Evolutionary conservation across 345 rosid genomes (phyloP).

Genomic region (Moricandia moricandioides): DNA sequence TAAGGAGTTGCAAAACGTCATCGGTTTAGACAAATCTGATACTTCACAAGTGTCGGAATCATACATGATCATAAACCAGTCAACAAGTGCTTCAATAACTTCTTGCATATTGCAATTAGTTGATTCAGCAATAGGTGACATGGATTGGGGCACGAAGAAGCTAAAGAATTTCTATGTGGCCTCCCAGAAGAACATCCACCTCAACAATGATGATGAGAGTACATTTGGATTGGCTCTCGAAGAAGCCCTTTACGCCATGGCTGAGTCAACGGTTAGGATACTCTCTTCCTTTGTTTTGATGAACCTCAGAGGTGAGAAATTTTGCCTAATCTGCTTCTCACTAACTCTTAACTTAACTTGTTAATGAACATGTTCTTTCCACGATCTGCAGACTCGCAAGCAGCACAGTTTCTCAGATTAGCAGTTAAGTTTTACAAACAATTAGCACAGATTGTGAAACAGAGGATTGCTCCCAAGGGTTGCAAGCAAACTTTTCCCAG

Average conservation of each 20-base stretch:
- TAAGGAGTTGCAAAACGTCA: slow-evolving; percentile 47
- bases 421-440: slow-evolving; percentile 66
- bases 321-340: slow-evolving; percentile 8
- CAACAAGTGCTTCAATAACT: slow-evolving; percentile 46
- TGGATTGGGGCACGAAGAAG: slow-evolving; percentile 71
- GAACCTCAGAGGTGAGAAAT: slow-evolving; percentile 67
- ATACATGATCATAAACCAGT: slow-evolving; percentile 51
- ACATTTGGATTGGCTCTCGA: slow-evolving; percentile 44
- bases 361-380: slow-evolving; percentile 15
- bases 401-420: slow-evolving; percentile 61
- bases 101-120: slow-evolving; percentile 53
- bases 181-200: slow-evolving; percentile 39
- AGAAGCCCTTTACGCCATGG: slow-evolving; percentile 54
- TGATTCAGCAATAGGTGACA: slow-evolving; percentile 50
- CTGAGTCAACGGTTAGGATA: slow-evolving; percentile 57
- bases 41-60: slow-evolving; percentile 41
- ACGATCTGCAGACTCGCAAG: slow-evolving; percentile 60
- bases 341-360: slow-evolving; percentile 5
- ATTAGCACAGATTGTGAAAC: slow-evolving; percentile 72
- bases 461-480: slow-evolving; percentile 69
- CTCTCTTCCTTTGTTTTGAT: slow-evolving; percentile 67
- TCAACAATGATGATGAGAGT: slow-evolving; percentile 38
- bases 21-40: slow-evolving; percentile 36
- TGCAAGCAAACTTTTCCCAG: slow-evolving; percentile 70
- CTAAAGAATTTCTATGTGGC: slow-evolving; percentile 45